Evolutionary conservation across 352 stramenopile species (phyloP), one percentile per base, ranked within the genome.

Genomic region (Pythium angustatum): DNA sequence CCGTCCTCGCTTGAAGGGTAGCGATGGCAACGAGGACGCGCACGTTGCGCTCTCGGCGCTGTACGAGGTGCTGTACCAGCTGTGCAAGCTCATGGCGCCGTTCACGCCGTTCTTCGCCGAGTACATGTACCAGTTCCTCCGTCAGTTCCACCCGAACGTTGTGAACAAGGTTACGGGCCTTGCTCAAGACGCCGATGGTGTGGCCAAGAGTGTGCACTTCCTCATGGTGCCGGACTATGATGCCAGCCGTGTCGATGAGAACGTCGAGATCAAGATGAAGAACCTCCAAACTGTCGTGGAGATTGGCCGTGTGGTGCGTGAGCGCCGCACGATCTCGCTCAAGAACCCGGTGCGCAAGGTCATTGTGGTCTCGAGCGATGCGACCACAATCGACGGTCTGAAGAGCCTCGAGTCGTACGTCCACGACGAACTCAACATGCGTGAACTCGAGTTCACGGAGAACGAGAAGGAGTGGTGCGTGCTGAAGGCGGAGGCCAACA

Each of bases 41-140:
- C 78, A 83, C 53, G 69, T 94, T 5, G 88, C 89, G 22, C 78
- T 97, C 27, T 98, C 96, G 64, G 87, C 97, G 17, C 81, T 99
- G n/a, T 99, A 99, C 78, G 96, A 99, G 75, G 96, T 99, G 21
- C 84, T 99, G 48, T 91, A 98, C 72, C 94, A 92, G 69, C 86
- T 93, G 19, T 98, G 65, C 63, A 93, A 92, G 73, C 76, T 99
- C 34, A 99, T 99, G 98, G 93, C 94, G 15, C 98, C 98, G 3
- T 99, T 99, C 83, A 99, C 97, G 52, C 98, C 98, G 24, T 99
- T 99, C 82, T 99, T 99, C 64, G 93, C 97, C 8, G 98, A 99
- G 79, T 99, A 98, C 81, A 98, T 99, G 73, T 99, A 99, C 81
- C 97, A 99, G 76, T 96, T 99, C 66, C 81, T 99, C 33, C 87